Evolutionary conservation across 169 alveolate species (phyloP), one percentile per base, ranked within the genome.

Genomic region (Sarcocystis neurona): DNA sequence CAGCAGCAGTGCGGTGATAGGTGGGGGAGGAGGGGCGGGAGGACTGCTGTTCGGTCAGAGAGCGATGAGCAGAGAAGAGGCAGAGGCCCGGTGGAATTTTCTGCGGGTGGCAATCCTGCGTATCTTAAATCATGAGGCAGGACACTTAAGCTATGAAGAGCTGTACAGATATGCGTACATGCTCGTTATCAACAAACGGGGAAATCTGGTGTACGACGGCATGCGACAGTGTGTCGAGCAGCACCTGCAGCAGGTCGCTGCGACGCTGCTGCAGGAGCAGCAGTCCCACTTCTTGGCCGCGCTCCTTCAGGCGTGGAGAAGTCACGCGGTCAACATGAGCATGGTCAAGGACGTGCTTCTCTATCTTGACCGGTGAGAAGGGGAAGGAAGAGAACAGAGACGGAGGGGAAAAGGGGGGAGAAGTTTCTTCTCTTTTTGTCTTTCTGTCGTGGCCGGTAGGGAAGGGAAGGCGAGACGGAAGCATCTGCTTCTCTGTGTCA

Each of bases 61-160:
- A 15, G 75, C 75, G 75, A 63, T 63, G 75, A 63, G 37, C 43
- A 41, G 75, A 37, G 78, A 39, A 6, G 78, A 80, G 37, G 88
- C 58, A 23, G 58, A 23, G 77, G 84, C 78, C 77, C 84, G 85
- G 60, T 88, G 94, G 94, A 85, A 80, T 15, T 84, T 82, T 53
- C 66, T 91, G 63, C 79, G 79, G 85, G 68, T 66, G 30, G 94
- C 94, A 6, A 84, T 92, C 20, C 85, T 85, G 30, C 94, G 89
- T 39, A 92, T 92, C 75, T 92, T 89, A 70, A 53, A 46, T 32
- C 92, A 92, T 82, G 84, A 92, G 23, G 94, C 94, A 32, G 84
- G 90, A n/a, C 56, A 91, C 32, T 82, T 92, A 58, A 79, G 91
- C 72, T 92, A 87, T 46, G 94, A 92, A 88, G 94, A 74, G 74